phyloP scores from a whole-genome alignment of 2,329 filamentous ascomycete genomes.

The Claviceps quebecensis region DNA sequence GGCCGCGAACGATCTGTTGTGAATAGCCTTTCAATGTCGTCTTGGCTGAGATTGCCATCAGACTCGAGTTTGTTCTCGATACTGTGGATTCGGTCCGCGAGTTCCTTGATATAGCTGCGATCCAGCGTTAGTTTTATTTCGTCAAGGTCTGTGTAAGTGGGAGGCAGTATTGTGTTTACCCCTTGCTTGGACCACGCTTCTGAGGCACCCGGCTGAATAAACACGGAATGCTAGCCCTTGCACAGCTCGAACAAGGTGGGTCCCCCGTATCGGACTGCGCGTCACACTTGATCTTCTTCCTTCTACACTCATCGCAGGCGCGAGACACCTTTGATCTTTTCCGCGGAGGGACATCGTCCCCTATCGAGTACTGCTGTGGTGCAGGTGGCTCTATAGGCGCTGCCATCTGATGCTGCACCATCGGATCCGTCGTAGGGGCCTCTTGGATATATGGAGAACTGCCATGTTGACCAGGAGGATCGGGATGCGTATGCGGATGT shows the following conservation, averaged over 20 bases:
- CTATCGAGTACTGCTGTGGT: slow-evolving; percentile 25
- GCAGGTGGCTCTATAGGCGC: slow-evolving; percentile 23
- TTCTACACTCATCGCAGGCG: slow-evolving; percentile 76
- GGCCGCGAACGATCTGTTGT: slow-evolving; percentile 19
- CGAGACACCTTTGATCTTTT: slow-evolving; percentile 79
- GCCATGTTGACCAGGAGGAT: slow-evolving; percentile 21
- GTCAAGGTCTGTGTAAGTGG: neutral
- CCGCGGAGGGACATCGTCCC: slow-evolving; percentile 50
- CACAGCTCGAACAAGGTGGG: slow-evolving; percentile 68
- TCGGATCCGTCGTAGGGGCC: slow-evolving; percentile 20
- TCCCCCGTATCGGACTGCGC: slow-evolving; percentile 60
- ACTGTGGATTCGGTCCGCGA: slow-evolving; percentile 70
- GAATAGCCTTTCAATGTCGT: slow-evolving; percentile 31
- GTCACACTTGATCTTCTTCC: slow-evolving; percentile 86
- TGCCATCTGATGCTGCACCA: slow-evolving; percentile 23
- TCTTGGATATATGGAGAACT: slow-evolving; percentile 24
- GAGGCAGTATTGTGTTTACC: slow-evolving; percentile 29
- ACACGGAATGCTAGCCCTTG: slow-evolving; percentile 60
- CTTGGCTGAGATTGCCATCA: slow-evolving; percentile 29
- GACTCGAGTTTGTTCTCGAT: slow-evolving; percentile 65
- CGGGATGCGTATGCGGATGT: slow-evolving; percentile 28
- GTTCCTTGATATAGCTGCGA: slow-evolving; percentile 72
- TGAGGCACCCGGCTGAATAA: slow-evolving; percentile 78
- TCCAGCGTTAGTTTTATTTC: slow-evolving; percentile 4
- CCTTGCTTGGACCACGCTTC: slow-evolving; percentile 82